Evolutionary conservation across 1,139 yeast genomes (phyloP), one percentile per base, ranked within the genome.

Genomic region (Yamadazyma sp.): DNA sequence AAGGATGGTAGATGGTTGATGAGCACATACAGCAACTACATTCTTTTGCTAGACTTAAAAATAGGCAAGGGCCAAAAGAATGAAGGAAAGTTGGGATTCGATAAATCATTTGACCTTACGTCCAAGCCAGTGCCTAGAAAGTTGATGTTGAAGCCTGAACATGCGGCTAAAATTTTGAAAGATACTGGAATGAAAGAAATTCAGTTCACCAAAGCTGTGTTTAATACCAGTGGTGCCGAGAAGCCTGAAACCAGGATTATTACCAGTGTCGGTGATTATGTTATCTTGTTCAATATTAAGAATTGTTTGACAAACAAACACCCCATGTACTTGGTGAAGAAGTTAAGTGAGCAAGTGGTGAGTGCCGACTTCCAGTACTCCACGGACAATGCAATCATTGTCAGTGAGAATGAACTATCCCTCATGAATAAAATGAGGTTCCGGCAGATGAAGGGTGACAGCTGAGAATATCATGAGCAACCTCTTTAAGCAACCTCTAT

Each of bases 291-390:
- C 96, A 78, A 84, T n/a, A 57, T 89, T 52, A 70, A 67, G 47
- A 78, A 79, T 52, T 68, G 82, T 9, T 57, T 83, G 37, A 60
- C 67, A 34, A 80, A 81, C 39, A 43, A 47, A 15, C 61, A 64
- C 22, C 76, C 75, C 29, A 76, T 85, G 8, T 86, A 86, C 54
- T 62, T 70, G 37, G 80, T 88, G 52, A 81, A 78, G 57, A 70
- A 78, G 47, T 86, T 86, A 57, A 62, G 72, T 31, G 76, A 78
- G 34, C 62, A 75, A 40, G 80, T 89, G 48, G 76, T 86, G 44
- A 88, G 87, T 34, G 92, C 87, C 52, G 82, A 84, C 53, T 88
- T 87, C 72, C 76, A 76, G 54, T 86, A 78, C 56, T 88, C 88
- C 18, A 75, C 87, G 13, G 82, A 80, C 48, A 73, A 77, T 52